Base-by-base conservation (phyloP, 2,329 filamentous ascomycete genomes). In the Triangularia verruculosa region DNA sequence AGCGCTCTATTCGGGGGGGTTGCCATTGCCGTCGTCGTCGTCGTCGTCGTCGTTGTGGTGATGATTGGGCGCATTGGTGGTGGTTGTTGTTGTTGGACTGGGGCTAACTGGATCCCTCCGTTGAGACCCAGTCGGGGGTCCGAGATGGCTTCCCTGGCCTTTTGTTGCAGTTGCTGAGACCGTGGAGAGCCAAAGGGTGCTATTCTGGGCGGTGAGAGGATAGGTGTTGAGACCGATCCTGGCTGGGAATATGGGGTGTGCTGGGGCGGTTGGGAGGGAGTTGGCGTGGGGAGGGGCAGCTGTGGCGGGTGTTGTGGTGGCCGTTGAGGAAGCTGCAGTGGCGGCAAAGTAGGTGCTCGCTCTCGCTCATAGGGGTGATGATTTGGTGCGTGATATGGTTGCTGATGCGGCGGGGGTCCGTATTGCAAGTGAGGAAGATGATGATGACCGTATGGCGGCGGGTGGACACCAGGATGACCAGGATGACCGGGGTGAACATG, bases 191-290 rank as follows among this genome's bases (percentile, higher is more conserved):
- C 34, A 25, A 52, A 11, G 20, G 51, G 56, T 24, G 56, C 56
- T 24, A 39, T 15, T 17, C 30, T 24, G 3, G 56, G 56, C 11
- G 34, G 24, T 28, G 51, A 54, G 4, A 54, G 15, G 43, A 32
- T 17, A 17, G 39, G 25, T 81, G 81, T 65, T 76, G 80, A 32
- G 73, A 76, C 68, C 71, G 70, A 64, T 78, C 80, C 8, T 70
- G 69, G 74, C 39, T 73, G 74, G 22, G 78, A 74, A 52, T 76
- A 73, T 61, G 78, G 77, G 62, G 71, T 6, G 71, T 65, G 67
- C 25, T 71, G 68, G 17, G 72, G 70, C 25, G 70, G 69, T 64
- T 62, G 65, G 70, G 66, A 68, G 71, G 66, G 43, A 28, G 54
- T 47, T 47, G 39, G 28, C 20, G 60, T 17, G 62, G 66, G 70